Base-by-base conservation (phyloP, 2,329 filamentous ascomycete species). In the Ramichloridium luteum region DNA sequence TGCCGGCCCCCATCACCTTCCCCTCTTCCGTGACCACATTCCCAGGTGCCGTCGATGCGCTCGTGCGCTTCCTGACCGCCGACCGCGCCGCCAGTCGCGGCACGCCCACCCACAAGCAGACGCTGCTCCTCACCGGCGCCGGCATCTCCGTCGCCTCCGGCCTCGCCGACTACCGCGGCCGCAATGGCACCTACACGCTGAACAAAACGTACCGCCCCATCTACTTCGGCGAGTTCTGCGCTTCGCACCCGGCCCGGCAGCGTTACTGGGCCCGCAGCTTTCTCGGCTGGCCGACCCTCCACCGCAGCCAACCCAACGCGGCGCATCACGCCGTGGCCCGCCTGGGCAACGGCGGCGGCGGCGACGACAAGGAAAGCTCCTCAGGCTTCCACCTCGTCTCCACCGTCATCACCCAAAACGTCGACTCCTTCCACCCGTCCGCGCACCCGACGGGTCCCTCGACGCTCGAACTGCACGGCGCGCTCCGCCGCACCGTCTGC, bases 231-330 rank as follows among this genome's bases (percentile, higher is more conserved):
- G 90, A 98, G 55, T 98, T 96, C 51, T 58, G 84, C 26, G 62
- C 68, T 28, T 80, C 65, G 42, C 88, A 96, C 58, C 82, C 86
- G 54, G 76, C 81, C 9, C 68, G 90, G 43, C 90, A 94, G 58
- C 67, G 90, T 39, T 98, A 98, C 55, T 98, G 90, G 90, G 88
- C 90, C 1, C 66, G 90, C 29, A 93, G 82, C 51, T 98, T 93
- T 56, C 62, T 98, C 13, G 90, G 90, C 22, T 96, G 86, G 86
- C 77, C 82, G 3, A 84, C 74, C 27, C 62, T 96, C 43, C 64
- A 80, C 49, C 77, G 74, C 39, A 82, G 84, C n/a, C 64, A 62
- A 36, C 86, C 88, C 9, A 96, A 96, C 51, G 61, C 64, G 3
- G 77, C 76, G 2, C 90, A 98, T 59, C 67, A 72, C 52, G 84